Evolutionary conservation across 2,329 filamentous ascomycete genomes (phyloP).

Genomic region (Microcyclospora tardicrescens): DNA sequence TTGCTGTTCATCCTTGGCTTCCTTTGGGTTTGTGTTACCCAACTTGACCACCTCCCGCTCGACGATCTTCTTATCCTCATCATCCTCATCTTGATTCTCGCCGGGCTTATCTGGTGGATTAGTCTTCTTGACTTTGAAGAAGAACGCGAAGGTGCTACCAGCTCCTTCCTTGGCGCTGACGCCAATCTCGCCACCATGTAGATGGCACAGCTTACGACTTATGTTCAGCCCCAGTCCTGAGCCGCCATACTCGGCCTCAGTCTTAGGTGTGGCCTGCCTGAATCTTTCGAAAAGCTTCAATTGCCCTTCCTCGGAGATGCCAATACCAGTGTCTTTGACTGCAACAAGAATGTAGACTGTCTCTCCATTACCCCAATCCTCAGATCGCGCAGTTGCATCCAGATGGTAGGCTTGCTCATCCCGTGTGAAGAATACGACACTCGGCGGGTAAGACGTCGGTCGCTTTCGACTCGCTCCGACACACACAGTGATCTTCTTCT

Average conservation of each 20-base stretch:
- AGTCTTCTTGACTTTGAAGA: slow-evolving; percentile 19
- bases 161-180: slow-evolving; percentile 26
- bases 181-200: slow-evolving; percentile 33
- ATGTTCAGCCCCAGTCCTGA: slow-evolving; percentile 35
- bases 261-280: slow-evolving; percentile 23
- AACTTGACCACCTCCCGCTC: neutral
- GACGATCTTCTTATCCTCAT: slow-evolving; percentile 2
- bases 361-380: slow-evolving; percentile 29
- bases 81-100: slow-evolving; percentile 1
- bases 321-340: slow-evolving; percentile 31
- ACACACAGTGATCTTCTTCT: slow-evolving; percentile 14
- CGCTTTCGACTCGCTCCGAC: slow-evolving; percentile 18
- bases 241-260: slow-evolving; percentile 29
- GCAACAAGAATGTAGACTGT: slow-evolving; percentile 32
- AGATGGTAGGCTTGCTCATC: slow-evolving; percentile 25
- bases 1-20: neutral
- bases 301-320: slow-evolving; percentile 29
- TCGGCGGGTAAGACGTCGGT: slow-evolving; percentile 30
- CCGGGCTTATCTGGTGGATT: slow-evolving; percentile 2
- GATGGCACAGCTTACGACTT: slow-evolving; percentile 31
- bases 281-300: slow-evolving; percentile 32
- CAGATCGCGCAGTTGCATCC: slow-evolving; percentile 27
- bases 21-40: neutral
- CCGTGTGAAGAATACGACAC: slow-evolving; percentile 31
- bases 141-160: slow-evolving; percentile 33